Percentiles rank a stretch among this genome's conserved stretches.
These are phyloP conservation scores for Luffa acutangula DNA, from an alignment of 306 rosid genomes.

Conservation along the genomic window DNA sequence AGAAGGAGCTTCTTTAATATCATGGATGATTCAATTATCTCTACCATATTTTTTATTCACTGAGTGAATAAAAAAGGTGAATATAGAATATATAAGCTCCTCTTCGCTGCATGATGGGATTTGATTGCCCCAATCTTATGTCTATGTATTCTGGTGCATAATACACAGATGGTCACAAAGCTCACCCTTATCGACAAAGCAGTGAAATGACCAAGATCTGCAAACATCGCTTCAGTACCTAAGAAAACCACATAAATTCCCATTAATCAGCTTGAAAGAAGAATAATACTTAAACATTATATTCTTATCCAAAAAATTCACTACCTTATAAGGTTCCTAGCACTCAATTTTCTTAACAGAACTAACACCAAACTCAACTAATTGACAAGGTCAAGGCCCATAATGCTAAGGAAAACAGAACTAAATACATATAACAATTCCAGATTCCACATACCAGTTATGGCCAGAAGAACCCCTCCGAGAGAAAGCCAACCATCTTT, in stretches of 20 bases:
- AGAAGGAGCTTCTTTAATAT: background rate
- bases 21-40: background rate
- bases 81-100: background rate
- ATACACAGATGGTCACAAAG: background rate
- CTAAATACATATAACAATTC: background rate
- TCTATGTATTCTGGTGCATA: background rate
- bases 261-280: background rate
- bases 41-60: background rate
- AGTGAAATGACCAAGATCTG: slow-evolving; percentile 92
- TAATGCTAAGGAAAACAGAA: background rate
- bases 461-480: slow-evolving; percentile 74
- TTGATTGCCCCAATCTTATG: background rate
- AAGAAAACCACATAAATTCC: slow-evolving; percentile 13
- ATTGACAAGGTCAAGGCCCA: background rate
- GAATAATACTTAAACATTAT: background rate
- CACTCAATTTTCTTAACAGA: background rate
- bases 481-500: slow-evolving; percentile 86
- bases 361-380: background rate
- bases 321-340: background rate
- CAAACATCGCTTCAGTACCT: slow-evolving; percentile 94
- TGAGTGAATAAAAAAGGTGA: background rate
- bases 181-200: slow-evolving; percentile 75
- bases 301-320: background rate
- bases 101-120: background rate
- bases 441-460: slow-evolving; percentile 56